These are phyloP conservation scores for Vanrija sp. DNA, from an alignment of 1,284 basidiomycete genomes.

Conservation along the genomic window DNA sequence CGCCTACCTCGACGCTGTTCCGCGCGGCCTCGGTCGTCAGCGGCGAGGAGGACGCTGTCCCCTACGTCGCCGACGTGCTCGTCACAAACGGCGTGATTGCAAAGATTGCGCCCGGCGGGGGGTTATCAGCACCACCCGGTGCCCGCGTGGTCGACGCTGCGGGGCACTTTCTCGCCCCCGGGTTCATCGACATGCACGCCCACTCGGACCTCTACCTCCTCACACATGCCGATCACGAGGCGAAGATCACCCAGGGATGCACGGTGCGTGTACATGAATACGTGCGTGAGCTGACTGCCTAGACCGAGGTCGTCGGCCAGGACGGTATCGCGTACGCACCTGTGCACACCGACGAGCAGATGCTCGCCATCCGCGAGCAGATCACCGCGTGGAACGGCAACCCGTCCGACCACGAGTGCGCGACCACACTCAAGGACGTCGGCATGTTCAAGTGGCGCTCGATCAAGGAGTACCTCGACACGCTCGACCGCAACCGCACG, in stretches of 20 bases:
- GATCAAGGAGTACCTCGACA: conserved; percentile 37
- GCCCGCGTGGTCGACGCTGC: conserved; percentile 23
- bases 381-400: conserved; percentile 49
- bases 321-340: conserved; percentile 47
- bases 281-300: not conserved
- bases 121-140: not conserved
- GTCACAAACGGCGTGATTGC: conserved; percentile 26
- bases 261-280: conserved; percentile 27
- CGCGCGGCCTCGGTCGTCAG: conserved; percentile 27
- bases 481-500: conserved; percentile 33
- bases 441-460: conserved; percentile 42
- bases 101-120: conserved; percentile 9
- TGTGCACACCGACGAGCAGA: conserved; percentile 18
- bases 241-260: conserved; percentile 46
- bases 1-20: conserved; percentile 22
- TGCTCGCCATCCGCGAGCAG: conserved; percentile 36
- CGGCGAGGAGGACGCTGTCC: conserved; percentile 25
- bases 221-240: conserved; percentile 37
- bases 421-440: conserved; percentile 12
- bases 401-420: conserved; percentile 34
- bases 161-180: conserved; percentile 37
- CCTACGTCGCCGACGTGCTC: conserved; percentile 35
- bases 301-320: conserved; percentile 47
- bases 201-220: conserved; percentile 46
- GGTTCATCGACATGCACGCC: conserved; percentile 49